These are phyloP conservation scores for Pleurotus ostreatus DNA, from an alignment of 768 basidiomycete genomes.

Conservation along the genomic window DNA sequence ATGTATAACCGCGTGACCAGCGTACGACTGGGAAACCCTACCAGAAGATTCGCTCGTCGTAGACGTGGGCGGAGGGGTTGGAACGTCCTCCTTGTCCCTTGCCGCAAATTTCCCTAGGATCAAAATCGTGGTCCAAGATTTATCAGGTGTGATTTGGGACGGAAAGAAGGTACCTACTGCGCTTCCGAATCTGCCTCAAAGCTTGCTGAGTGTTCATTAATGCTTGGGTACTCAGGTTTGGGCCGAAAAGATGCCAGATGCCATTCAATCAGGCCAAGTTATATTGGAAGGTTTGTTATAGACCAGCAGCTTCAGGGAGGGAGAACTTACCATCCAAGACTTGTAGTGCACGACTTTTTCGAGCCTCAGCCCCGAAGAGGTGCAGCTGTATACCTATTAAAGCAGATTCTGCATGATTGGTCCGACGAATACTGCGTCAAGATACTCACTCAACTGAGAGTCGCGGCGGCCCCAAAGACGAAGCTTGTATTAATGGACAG, in stretches of 20 bases:
- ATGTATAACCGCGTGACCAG: slow-evolving; percentile 18
- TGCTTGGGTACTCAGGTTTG: neutral
- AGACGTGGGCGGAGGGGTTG: slow-evolving; percentile 55
- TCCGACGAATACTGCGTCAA: slow-evolving; percentile 37
- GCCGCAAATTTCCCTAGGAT: slow-evolving; percentile 18
- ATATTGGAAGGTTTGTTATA: slow-evolving; percentile 20
- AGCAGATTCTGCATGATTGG: slow-evolving; percentile 65
- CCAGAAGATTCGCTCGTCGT: slow-evolving; percentile 35
- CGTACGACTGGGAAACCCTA: slow-evolving; percentile 42
- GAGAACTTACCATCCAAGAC: neutral
- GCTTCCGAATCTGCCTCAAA: neutral
- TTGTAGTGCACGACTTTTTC: slow-evolving; percentile 27
- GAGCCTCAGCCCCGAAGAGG: slow-evolving; percentile 37
- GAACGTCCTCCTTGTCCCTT: slow-evolving; percentile 23
- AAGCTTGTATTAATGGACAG: slow-evolving; percentile 38
- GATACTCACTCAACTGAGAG: slow-evolving; percentile 33
- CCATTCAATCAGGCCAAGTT: slow-evolving; percentile 17
- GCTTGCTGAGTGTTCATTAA: neutral
- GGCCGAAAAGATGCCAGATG: slow-evolving; percentile 5
- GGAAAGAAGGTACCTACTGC: slow-evolving; percentile 25
- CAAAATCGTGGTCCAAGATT: slow-evolving; percentile 46
- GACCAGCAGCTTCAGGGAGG: neutral
- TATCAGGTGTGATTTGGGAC: slow-evolving; percentile 36
- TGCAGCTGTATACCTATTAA: slow-evolving; percentile 49
- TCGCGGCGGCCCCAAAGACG: slow-evolving; percentile 29